Evolutionary conservation across 768 basidiomycete species (phyloP).

Genomic region (Dentipellis sp.): DNA sequence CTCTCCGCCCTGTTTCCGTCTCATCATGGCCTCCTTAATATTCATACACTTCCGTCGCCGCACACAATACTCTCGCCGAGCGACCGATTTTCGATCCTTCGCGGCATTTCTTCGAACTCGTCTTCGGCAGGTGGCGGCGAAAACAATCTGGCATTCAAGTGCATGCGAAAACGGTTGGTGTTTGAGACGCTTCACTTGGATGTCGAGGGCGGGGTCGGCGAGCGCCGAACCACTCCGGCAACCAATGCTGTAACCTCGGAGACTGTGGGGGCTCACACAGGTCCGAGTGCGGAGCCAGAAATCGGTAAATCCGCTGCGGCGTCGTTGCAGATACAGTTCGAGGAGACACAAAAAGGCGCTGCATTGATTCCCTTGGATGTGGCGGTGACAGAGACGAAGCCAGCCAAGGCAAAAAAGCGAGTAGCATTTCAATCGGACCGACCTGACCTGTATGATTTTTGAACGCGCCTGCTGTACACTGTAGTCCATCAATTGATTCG

Average conservation of each 20-base stretch:
- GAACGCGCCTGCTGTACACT: constrained; percentile 15
- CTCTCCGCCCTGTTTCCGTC: constrained; percentile 67
- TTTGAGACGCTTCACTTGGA: constrained; percentile 90
- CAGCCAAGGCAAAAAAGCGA: constrained; percentile 49
- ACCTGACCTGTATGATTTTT: constrained; percentile 72
- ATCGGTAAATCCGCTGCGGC: constrained; percentile 1
- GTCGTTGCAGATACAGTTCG: constrained; percentile 34
- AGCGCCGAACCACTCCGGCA: constrained; percentile 56
- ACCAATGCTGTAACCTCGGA: constrained; percentile 17
- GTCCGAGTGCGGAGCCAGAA: constrained; percentile 10
- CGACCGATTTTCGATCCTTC: constrained; percentile 73
- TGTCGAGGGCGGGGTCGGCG: constrained; percentile 76
- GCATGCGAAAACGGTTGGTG: constrained; percentile 77
- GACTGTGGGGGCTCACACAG: constrained; percentile 7
- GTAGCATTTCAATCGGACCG: constrained; percentile 62
- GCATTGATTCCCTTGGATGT: constrained; percentile 3
- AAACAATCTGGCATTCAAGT: constrained; percentile 93
- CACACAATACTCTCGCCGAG: constrained; percentile 71
- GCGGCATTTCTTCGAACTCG: constrained; percentile 60
- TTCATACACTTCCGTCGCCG: constrained; percentile 68
- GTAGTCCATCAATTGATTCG: background rate
- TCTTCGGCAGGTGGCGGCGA: constrained; percentile 60
- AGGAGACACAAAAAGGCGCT: constrained; percentile 18
- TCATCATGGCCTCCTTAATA: constrained; percentile 78
- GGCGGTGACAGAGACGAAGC: constrained; percentile 28